Conservation (phyloP, 345 rosid species). For the Populus ilicifolia region DNA sequence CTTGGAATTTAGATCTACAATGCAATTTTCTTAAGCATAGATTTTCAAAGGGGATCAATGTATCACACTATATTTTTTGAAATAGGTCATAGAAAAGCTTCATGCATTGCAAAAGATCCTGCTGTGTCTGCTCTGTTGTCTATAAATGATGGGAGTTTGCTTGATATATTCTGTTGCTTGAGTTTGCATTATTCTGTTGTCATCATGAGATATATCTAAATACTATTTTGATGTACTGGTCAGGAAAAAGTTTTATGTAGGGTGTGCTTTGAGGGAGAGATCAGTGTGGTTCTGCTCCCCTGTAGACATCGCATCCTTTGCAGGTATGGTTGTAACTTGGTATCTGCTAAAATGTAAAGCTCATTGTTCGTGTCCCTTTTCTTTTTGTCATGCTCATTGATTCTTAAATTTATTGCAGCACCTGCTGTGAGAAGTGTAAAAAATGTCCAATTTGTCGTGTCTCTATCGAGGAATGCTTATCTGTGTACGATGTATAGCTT, state of each 20-base stretch:
- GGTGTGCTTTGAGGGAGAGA: slow-evolving; percentile 89
- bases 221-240: slow-evolving; percentile 4
- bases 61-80: neutral
- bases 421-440: slow-evolving; percentile 84
- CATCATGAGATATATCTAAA: neutral
- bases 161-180: neutral
- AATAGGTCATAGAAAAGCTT: neutral
- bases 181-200: neutral
- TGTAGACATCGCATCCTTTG: slow-evolving; percentile 92
- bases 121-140: neutral
- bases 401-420: slow-evolving; percentile 44
- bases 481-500: slow-evolving; percentile 80
- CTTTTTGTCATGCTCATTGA: slow-evolving; percentile 4
- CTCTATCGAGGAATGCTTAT: slow-evolving; percentile 65
- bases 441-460: slow-evolving; percentile 89
- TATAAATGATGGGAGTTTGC: neutral
- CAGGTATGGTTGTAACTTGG: slow-evolving; percentile 44
- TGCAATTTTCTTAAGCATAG: neutral
- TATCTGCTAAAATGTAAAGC: neutral
- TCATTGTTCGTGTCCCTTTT: neutral
- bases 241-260: slow-evolving; percentile 96
- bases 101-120: neutral
- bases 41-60: neutral
- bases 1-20: neutral
- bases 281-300: slow-evolving; percentile 83